These are phyloP conservation scores for Dichotomopilus funicola DNA, from an alignment of 2,329 filamentous ascomycete genomes.

Conservation along the genomic window DNA sequence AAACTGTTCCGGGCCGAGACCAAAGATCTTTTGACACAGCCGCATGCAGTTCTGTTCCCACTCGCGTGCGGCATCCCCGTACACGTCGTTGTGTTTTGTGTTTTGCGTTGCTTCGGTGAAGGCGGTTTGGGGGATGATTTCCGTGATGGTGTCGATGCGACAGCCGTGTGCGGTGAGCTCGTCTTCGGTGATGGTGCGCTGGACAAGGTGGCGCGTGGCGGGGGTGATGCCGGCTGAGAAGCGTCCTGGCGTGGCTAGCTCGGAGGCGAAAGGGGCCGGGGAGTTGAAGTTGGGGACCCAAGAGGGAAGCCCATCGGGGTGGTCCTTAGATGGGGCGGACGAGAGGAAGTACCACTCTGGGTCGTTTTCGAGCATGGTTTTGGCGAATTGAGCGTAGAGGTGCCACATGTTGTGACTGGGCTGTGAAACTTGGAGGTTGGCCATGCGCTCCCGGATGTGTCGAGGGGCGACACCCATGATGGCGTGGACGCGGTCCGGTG, in stretches of 20 bases:
- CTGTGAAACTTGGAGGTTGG: neutral
- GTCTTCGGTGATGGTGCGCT: neutral
- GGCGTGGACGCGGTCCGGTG: neutral
- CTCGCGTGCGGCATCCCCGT: neutral
- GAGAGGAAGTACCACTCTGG: neutral
- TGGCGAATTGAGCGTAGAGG: neutral
- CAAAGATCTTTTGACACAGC: neutral
- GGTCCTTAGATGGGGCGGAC: neutral
- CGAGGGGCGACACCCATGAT: neutral
- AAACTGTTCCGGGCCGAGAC: neutral
- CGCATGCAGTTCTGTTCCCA: neutral
- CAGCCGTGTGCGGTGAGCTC: neutral
- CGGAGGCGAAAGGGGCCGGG: neutral
- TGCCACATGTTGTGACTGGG: neutral
- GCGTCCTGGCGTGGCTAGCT: neutral
- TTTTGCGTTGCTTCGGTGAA: neutral
- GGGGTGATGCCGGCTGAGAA: neutral
- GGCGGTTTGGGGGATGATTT: neutral
- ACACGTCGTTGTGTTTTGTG: neutral
- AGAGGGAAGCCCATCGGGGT: neutral
- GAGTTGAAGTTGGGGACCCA: neutral
- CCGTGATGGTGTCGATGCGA: neutral
- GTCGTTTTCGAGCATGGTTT: slow-evolving; percentile 1
- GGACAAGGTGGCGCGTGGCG: neutral
- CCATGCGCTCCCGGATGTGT: neutral